These are phyloP conservation scores for Rhododendron williamsianum DNA, from an alignment of 148 eudicot genomes.

Conservation along the genomic window DNA sequence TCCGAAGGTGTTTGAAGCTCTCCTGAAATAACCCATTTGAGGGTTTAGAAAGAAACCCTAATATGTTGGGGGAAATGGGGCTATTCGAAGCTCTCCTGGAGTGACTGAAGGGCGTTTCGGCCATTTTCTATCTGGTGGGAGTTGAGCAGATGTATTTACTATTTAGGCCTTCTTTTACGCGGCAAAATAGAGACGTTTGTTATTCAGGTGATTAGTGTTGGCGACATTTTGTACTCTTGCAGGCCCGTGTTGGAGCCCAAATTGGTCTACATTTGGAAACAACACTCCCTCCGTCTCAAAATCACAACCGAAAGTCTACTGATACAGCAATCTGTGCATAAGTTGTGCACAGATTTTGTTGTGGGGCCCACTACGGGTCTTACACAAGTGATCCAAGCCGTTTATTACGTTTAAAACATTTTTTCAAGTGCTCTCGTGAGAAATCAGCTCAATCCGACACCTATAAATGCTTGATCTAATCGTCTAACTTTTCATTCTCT, in stretches of 20 bases:
- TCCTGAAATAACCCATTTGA: conserved; percentile 34
- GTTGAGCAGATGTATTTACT: background rate
- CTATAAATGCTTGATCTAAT: too few relatives aligned
- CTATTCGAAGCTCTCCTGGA: background rate
- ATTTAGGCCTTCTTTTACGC: background rate
- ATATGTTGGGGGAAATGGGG: background rate
- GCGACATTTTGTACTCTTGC: background rate
- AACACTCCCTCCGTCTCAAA: too few relatives aligned
- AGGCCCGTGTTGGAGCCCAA: background rate
- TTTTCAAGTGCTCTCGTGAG: too few relatives aligned
- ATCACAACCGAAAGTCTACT: too few relatives aligned
- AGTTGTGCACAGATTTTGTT: too few relatives aligned
- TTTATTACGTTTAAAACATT: too few relatives aligned
- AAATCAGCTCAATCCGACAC: too few relatives aligned
- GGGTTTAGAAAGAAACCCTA: conserved; percentile 3
- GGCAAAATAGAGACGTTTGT: background rate
- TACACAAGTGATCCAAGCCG: too few relatives aligned
- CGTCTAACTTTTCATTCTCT: too few relatives aligned
- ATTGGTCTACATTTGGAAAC: too few relatives aligned
- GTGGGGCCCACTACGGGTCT: too few relatives aligned
- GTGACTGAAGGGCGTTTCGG: background rate
- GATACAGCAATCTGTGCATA: too few relatives aligned
- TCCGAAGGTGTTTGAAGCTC: conserved; percentile 37
- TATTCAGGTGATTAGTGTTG: background rate
- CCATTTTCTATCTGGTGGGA: background rate